Base-by-base conservation (phyloP, 495 filamentous ascomycete species). In the Penicillium paxilli region DNA sequence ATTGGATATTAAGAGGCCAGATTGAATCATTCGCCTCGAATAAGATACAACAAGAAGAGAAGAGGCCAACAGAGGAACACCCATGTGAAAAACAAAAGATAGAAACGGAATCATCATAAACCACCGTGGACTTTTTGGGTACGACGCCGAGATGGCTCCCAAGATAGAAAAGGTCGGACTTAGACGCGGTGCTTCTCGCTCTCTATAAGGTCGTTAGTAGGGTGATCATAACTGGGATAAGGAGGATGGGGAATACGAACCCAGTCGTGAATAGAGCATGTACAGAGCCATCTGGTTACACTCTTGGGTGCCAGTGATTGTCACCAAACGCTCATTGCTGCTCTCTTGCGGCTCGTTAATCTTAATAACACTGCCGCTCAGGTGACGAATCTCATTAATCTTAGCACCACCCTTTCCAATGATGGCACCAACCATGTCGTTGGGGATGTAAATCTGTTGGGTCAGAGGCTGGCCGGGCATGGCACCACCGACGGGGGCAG, bases 291-390 rank as follows among this genome's bases (percentile, higher is more conserved):
- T 98, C 72, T 96, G 88, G 74, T 98, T 98, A 77, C 91, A 96
- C 67, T 97, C 94, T 57, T 93, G 90, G 7, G 94, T 98, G 47
- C 94, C 94, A 4, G 95, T 97, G 61, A 98, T 96, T 7, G 94
- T 98, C 23, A 98, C 94, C 47, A 98, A 78, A 50, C 94, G 83
- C 75, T 98, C 94, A 65, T 98, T 98, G 80, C 91, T 97, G 74
- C 95, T 98, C 69, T 98, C 95, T 64, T 96, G 93, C 0, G 94
- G 94, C 67, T 98, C 94, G 70, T 98, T 98, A 79, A 98, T 98
- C 83, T 98, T 98, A 68, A 98, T 98, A 11, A 98, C 93, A 72
- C 94, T 98, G 55, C 95, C 95, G 63, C 89, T 95, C 60, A 98
- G 82, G 61, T 95, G 91, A 51, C 94, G 86, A 55, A 98, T 98